Conservation (phyloP, 257 asterid species). For the Solanum medicagineum region DNA sequence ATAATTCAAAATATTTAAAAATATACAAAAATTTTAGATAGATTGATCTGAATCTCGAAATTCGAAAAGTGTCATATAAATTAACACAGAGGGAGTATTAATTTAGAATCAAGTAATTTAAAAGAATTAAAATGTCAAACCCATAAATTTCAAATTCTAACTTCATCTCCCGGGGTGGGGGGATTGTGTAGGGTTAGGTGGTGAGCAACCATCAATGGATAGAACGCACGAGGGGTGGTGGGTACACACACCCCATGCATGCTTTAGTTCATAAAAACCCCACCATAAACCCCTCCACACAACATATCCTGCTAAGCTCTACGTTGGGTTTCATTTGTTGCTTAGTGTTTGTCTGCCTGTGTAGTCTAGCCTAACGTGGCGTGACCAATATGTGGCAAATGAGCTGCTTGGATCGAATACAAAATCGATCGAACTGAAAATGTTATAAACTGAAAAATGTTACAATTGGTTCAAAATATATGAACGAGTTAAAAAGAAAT, state of each 20-base stretch:
- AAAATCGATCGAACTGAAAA: rapidly evolving
- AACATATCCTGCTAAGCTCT: background rate
- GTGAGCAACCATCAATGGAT: constrained; percentile 45
- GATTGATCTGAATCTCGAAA: no score
- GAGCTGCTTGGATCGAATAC: background rate
- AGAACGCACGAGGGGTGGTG: constrained; percentile 65
- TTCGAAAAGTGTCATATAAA: no score
- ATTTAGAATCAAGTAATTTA: rapidly evolving
- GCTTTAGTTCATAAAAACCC: constrained; percentile 2
- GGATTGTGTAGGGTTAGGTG: constrained; percentile 13
- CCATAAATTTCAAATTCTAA: background rate
- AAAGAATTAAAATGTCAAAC: rapidly evolving
- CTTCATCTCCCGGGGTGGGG: background rate
- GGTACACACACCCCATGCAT: constrained; percentile 8
- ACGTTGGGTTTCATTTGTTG: background rate
- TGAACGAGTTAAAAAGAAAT: background rate
- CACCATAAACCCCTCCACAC: background rate
- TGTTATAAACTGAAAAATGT: no score
- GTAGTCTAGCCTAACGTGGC: background rate
- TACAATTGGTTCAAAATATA: background rate
- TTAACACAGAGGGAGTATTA: rapidly evolving
- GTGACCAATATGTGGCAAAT: background rate
- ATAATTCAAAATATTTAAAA: no score
- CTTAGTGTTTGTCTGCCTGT: background rate
- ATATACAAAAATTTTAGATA: no score